Base-by-base conservation (phyloP, 2,329 filamentous ascomycete species). In the Chrysoporthe puriensis region DNA sequence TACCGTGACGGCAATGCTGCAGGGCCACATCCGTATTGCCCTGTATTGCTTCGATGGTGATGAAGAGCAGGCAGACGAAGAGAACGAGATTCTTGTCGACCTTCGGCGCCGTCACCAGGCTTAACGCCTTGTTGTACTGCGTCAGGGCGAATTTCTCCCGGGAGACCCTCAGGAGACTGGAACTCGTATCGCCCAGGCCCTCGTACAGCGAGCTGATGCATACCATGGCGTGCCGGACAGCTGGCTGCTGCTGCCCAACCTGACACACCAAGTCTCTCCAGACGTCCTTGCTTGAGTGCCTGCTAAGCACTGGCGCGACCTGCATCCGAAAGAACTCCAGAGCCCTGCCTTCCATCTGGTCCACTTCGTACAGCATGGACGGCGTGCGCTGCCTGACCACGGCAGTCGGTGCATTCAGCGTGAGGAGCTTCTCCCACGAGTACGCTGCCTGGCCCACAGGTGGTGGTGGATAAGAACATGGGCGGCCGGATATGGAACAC, bases 81-180 rank as follows among this genome's bases (percentile, higher is more conserved):
- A 86, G 71, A 0, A 79, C 75, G 3, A 76, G 73, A 69, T 77
- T 72, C 73, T 77, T 70, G 18, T 75, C 71, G 58, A 72, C 69
- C 2, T 76, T 72, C 68, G 78, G 78, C 34, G 81, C 78, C 48
- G 80, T 71, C 36, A 85, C 69, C 26, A 79, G 77, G 0, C 76
- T 74, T 46, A 86, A 82, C 3, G 84, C 81, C 64, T 81, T 81
- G 67, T 82, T 82, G 71, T 86, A 86, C 70, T 86, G 81, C 8
- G 75, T 76, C 26, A 83, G 72, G 13, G 77, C 79, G 52, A 83
- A 82, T 13, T 72, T 75, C 65, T 64, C 73, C 60, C 70, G 73
- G 9, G 72, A 72, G 11, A 66, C 61, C 73, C 72, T 74, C 74
- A 21, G 14, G 73, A 62, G 3, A 50, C 67, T 44, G 66, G 69